Evolutionary conservation across 148 eudicot species (phyloP), one percentile per base, ranked within the genome.

Genomic region (Limonium bicolor): DNA sequence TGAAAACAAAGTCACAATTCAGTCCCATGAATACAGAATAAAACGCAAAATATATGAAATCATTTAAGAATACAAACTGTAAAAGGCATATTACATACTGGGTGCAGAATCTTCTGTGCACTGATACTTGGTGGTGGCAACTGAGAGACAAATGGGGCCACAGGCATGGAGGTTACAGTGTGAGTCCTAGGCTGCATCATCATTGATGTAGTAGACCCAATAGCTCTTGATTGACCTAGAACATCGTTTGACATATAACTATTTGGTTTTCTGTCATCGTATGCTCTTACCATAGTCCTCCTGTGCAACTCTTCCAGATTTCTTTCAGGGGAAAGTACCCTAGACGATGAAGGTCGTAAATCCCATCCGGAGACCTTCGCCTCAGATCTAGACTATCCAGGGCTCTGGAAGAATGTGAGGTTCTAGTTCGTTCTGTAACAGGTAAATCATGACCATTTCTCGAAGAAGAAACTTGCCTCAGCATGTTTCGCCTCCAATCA

Each of bases 381-480:
- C 87, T 60, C 26, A 66, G 36, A n/a, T n/a, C n/a, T n/a, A n/a
- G n/a, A 46, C 57, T 54, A 44, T 80, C 79, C 55, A 58, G 47
- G 24, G 55, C 61, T 83, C 77, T 74, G 0, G 93, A 65, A 45
- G 97, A 60, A 58, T 72, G 65, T 46, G 73, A 42, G 50, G 55
- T 56, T 65, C 82, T 68, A 27, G 41, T 36, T 2, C 64, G 67
- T 27, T 53, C 74, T 44, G 59, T 31, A 10, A 42, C 46, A 41
- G 77, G 62, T 27, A 64, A 49, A 19, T 60, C 55, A 70, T 48
- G 60, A 46, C 64, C 53, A 51, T 42, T 60, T 56, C 69, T 67
- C 4, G 63, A 20, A 20, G 73, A 70, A 42, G 41, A 7, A 29
- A 29, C 33, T 8, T 7, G 15, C 26, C 13, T 27, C 14, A 3